phyloP scores from a whole-genome alignment of 176 grass and related monocot genomes.

The Saccharum spontaneum region DNA sequence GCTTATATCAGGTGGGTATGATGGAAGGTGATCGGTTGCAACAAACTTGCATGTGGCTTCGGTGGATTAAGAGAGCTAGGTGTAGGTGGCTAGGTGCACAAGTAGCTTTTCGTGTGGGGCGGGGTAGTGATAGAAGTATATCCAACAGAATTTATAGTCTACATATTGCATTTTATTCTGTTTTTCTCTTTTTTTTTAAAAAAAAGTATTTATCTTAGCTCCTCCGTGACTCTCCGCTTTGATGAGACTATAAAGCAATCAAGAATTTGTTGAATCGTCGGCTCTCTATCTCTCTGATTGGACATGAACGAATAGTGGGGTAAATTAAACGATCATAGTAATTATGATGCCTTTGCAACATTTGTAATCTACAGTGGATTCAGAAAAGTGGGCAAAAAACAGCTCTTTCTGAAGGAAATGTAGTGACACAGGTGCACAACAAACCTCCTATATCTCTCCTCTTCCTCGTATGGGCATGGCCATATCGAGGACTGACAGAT shows the following conservation, averaged over 20 bases:
- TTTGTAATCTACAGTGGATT: not conserved
- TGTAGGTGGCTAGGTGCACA: not conserved
- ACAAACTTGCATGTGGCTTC: not conserved
- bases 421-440: not conserved
- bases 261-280: not conserved
- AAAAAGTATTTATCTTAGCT: not conserved
- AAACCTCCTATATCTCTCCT: not conserved
- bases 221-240: not conserved
- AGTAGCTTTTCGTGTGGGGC: not conserved
- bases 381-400: not conserved
- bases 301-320: too few relatives aligned
- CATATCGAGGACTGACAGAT: not conserved
- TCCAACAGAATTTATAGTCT: not conserved
- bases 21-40: slow-evolving; percentile 3
- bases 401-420: not conserved
- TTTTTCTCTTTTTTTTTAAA: not conserved
- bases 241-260: not conserved
- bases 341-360: not conserved
- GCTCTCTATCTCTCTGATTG: not conserved
- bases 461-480: not conserved
- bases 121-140: not conserved
- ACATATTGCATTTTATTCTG: not conserved
- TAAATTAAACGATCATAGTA: not conserved
- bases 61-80: not conserved
- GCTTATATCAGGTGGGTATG: slow-evolving; percentile 7